phyloP scores from a whole-genome alignment of 345 rosid species.

The Populus pruinosa region DNA sequence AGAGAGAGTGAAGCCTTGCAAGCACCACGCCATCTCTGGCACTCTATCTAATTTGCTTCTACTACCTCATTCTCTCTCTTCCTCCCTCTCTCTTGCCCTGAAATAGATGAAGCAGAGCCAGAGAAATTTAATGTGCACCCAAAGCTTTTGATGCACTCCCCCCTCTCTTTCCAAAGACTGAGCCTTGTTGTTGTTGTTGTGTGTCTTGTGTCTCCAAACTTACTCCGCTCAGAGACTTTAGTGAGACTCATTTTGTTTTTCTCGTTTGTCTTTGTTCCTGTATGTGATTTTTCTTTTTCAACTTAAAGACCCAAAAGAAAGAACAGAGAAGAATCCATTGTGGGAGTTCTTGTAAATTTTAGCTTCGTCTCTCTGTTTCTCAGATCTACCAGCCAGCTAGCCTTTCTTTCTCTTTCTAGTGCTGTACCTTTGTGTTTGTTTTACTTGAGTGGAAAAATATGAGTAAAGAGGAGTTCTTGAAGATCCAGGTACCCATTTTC shows the following conservation, averaged over 20 bases:
- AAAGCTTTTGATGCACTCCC: constrained; percentile 21
- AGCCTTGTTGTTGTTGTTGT: constrained; percentile 16
- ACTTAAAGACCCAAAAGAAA: constrained; percentile 9
- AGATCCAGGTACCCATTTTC: constrained; percentile 67
- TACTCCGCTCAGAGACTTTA: constrained; percentile 23
- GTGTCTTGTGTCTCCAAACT: constrained; percentile 1
- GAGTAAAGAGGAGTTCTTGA: constrained; percentile 99
- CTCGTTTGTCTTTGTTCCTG: constrained; percentile 11
- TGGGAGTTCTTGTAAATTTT: background rate
- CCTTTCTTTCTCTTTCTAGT: constrained; percentile 2
- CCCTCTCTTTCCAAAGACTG: constrained; percentile 18
- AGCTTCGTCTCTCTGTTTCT: constrained; percentile 22
- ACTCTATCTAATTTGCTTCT: background rate
- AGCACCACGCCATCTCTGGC: constrained; percentile 19
- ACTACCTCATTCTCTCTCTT: constrained; percentile 13
- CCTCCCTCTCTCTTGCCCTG: constrained; percentile 36
- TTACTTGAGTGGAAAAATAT: constrained; percentile 28
- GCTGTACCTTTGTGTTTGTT: constrained; percentile 22
- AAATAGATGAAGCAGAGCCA: constrained; percentile 40
- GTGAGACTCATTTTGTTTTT: constrained; percentile 21
- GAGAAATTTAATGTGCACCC: constrained; percentile 44
- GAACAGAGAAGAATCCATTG: constrained; percentile 15
- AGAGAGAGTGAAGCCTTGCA: constrained; percentile 28
- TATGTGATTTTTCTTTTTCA: background rate
- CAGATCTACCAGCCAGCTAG: constrained; percentile 43